Evolutionary conservation across 2,329 filamentous ascomycete species (phyloP), one percentile per base, ranked within the genome.

Genomic region (Cladosporium halotolerans): DNA sequence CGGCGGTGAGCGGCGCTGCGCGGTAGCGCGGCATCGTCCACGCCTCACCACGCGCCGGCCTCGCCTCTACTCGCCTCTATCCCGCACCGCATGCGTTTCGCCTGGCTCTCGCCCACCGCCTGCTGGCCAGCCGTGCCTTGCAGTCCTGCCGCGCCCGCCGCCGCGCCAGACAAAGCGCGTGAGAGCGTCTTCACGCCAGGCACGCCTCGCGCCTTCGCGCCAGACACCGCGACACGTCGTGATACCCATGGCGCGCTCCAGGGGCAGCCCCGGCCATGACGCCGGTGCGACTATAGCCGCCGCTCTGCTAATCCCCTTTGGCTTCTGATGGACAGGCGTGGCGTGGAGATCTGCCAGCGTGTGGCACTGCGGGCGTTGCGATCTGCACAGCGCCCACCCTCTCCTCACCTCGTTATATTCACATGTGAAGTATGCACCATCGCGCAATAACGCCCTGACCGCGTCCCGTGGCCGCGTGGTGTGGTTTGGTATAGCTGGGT

Each of bases 381-480:
- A 51, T 51, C 48, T 51, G 48, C 48, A 51, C 40, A 14, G 14
- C 23, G 16, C 7, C 16, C 39, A 32, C 42, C 31, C 48, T 38
- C 48, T 43, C 47, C 47, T 36, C 38, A 44, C 48, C 48, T 51
- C 48, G 48, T 51, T 51, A 44, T 51, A 51, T 51, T 51, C 48
- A 51, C 48, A 51, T 44, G 32, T 49, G 23, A 28, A 28, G 23
- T 28, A 28, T 28, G 23, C 23, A 28, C 23, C 23, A 28, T 28
- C 23, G 23, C 23, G 23, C 23, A 28, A 28, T 28, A 28, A 28
- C 23, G 23, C 23, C 23, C 23, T 2, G 23, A 28, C 23, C 23
- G 23, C 23, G 23, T 28, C 23, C 23, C 23, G 23, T 28, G 23
- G 23, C 23, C 23, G 23, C 23, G 23, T 28, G 23, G 23, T 28